These are phyloP conservation scores for Phytophthora quininea DNA, from an alignment of 352 stramenopile genomes.

Conservation along the genomic window DNA sequence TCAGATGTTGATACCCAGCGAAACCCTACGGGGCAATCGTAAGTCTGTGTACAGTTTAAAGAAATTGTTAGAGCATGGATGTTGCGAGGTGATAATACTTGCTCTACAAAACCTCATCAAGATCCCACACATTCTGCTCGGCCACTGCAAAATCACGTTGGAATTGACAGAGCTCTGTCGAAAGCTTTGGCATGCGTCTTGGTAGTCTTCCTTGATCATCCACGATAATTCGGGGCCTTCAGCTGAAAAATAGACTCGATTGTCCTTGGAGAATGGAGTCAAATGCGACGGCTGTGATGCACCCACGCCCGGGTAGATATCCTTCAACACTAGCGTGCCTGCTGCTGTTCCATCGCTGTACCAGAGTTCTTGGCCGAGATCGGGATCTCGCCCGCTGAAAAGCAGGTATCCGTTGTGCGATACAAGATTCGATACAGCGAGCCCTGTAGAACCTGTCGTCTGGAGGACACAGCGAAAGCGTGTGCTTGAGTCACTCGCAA, in stretches of 20 bases:
- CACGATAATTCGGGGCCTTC: slow-evolving; percentile 74
- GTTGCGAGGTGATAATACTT: too few relatives aligned
- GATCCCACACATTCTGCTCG: slow-evolving; percentile 64
- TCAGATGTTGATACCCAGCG: slow-evolving; percentile 87
- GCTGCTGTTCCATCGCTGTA: slow-evolving; percentile 66
- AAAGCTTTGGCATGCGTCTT: slow-evolving; percentile 76
- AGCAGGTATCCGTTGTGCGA: slow-evolving; percentile 25
- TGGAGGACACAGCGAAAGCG: slow-evolving; percentile 23
- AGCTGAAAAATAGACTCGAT: slow-evolving; percentile 83
- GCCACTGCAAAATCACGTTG: slow-evolving; percentile 77
- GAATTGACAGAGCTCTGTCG: slow-evolving; percentile 63
- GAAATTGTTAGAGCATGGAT: neutral
- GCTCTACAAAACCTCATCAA: slow-evolving; percentile 48
- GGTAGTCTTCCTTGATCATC: slow-evolving; percentile 38
- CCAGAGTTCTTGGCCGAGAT: slow-evolving; percentile 75
- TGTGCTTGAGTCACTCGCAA: slow-evolving; percentile 28
- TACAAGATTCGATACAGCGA: slow-evolving; percentile 31
- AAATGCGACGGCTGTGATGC: slow-evolving; percentile 44
- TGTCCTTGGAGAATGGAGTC: slow-evolving; percentile 59
- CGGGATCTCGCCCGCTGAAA: slow-evolving; percentile 35
- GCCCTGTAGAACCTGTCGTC: slow-evolving; percentile 15
- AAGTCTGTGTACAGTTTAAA: slow-evolving; percentile 35
- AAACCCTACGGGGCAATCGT: slow-evolving; percentile 89
- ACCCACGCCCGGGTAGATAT: slow-evolving; percentile 53
- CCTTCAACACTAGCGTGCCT: slow-evolving; percentile 70